Base-by-base conservation (phyloP, 108 stramenopile species). In the Fragilaria radians region DNA sequence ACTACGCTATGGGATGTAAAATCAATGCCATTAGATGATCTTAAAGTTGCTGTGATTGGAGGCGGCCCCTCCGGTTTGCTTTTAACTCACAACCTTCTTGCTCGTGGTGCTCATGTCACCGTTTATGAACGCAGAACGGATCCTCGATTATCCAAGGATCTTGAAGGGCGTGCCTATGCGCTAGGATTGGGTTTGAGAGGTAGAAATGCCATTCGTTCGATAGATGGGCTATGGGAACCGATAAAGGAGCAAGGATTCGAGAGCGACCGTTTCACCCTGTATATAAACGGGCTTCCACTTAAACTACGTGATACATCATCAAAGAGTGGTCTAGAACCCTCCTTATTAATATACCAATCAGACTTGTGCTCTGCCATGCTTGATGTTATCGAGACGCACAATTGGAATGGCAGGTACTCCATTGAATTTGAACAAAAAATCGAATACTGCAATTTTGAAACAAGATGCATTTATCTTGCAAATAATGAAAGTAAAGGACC, bases 1-100 rank as follows among this genome's bases (percentile, higher is more conserved):
- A n/a, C n/a, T n/a, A n/a, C n/a, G n/a, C n/a, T n/a, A n/a, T n/a
- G n/a, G n/a, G n/a, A n/a, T n/a, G n/a, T n/a, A n/a, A n/a, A n/a
- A n/a, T n/a, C n/a, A n/a, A 42, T 42, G 36, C 36, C 36, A 42
- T 42, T 60, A 46, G n/a, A 29, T 33, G n/a, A 2, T 19, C 55
- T 57, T 19, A 62, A 65, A 2, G 47, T 70, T 51, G 68, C 57
- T 0, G 58, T 78, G 51, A 68, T 75, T 0, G 78, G 73, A 34
- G 78, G 47, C 1, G 87, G 87, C 2, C 87, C 87, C 3, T 81
- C 82, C 0, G 87, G 87, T 9, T 68, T 89, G 49, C 62, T 89
- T 47, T 61, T 85, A 50, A 73, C 82, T 0, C 87, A 89, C 62
- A 58, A 58, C 19, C 66, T 89, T 4, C 56, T 77, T 0, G 29